Conservation (phyloP, 2,329 filamentous ascomycete species). For the Diaporthe vexans region DNA sequence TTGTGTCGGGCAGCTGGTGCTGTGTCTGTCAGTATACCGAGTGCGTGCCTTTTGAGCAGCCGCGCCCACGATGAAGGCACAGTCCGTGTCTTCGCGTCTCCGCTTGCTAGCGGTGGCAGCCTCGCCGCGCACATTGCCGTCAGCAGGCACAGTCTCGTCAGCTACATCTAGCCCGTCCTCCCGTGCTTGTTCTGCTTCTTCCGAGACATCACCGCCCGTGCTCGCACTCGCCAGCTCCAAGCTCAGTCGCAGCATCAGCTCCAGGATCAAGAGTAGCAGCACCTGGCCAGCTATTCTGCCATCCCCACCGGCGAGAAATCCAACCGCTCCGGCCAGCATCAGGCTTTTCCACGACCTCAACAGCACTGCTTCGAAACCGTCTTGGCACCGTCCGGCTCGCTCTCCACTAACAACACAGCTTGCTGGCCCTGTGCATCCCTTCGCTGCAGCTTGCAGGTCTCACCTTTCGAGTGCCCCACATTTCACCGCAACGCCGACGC, state of each 20-base stretch:
- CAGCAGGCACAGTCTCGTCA: not conserved
- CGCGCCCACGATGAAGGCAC: conserved; percentile 20
- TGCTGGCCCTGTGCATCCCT: conserved; percentile 8
- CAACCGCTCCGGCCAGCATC: not conserved
- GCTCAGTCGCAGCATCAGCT: not conserved
- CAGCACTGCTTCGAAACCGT: not conserved
- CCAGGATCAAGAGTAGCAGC: not conserved
- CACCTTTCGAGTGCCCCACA: conserved; percentile 22
- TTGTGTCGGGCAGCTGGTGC: conserved; percentile 22
- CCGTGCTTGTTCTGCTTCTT: conserved; percentile 1
- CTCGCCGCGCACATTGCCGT: not conserved
- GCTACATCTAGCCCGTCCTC: not conserved
- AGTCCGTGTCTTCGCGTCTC: conserved; percentile 14
- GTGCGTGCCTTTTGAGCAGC: conserved; percentile 11
- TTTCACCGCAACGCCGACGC: conserved; percentile 25
- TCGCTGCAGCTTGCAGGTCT: conserved; percentile 25
- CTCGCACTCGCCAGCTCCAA: not conserved
- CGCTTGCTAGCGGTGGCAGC: conserved; percentile 19
- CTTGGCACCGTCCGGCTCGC: not conserved
- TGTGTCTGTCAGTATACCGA: not conserved
- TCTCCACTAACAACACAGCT: conserved; percentile 4
- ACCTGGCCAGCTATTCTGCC: not conserved
- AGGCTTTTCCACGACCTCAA: conserved; percentile 4
- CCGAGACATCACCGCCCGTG: not conserved
- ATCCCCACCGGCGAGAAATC: not conserved